Base-by-base conservation (phyloP, 176 grass and related monocot species). In the Lolium rigidum region DNA sequence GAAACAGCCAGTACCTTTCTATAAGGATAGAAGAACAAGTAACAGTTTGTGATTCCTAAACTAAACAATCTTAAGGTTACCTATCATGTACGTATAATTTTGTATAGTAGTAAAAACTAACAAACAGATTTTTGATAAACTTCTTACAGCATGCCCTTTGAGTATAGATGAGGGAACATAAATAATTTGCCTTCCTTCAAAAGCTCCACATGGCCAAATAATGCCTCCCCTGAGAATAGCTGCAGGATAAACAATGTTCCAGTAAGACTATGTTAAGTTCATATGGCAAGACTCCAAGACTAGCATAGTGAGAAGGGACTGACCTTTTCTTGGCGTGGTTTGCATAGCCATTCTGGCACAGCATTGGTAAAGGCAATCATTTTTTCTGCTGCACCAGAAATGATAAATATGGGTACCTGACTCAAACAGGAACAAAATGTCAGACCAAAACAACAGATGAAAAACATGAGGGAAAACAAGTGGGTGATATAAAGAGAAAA, bases 301-400 rank as follows among this genome's bases (percentile, higher is more conserved):
- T 54, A 54, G 46, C 66, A 70, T 31, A 83, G 22, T 46, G 67
- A 58, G 63, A 89, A 61, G 70, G 78, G 17, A 91, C 80, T 66
- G 60, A 93, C 96, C 92, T 94, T 98, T 86, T 94, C 91, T 95
- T 98, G 96, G 63, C 92, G 86, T 60, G 91, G 76, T 56, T 95
- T 95, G 64, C 91, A 95, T 73, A 98, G 88, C 93, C 96, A 98
- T 94, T 98, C 96, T 70, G 96, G 96, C 68, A 94, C 77, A 63
- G 92, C 35, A 87, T 94, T 98, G 46, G 88, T 83, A 82, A 89
- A 91, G 49, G 83, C 44, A 56, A 95, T 80, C 41, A 74, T 88
- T 70, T 94, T 92, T 86, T 92, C 91, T 79, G 88, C 92, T 87
- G 78, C 78, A 35, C 87, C 84, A 77, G 93, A 95, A 85, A 98